Evolutionary conservation across 1,284 basidiomycete genomes (phyloP).

Genomic region (Ustilago sp.): DNA sequence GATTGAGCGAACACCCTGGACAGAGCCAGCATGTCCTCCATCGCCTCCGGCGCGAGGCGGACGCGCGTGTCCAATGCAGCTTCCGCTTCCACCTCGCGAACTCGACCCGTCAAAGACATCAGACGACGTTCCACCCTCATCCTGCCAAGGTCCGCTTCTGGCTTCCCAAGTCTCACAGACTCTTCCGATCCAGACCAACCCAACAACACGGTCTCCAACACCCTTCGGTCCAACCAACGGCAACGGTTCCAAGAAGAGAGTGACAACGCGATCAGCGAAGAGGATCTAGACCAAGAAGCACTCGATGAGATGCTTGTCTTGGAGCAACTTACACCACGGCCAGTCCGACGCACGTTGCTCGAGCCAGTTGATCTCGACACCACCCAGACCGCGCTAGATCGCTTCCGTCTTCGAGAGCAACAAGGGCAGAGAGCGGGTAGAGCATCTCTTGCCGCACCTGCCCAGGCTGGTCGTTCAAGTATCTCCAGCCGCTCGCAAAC

Average conservation of each 20-base stretch:
- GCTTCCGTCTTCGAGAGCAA: slow-evolving; percentile 25
- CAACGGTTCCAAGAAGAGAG: not conserved
- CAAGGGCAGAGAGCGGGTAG: slow-evolving; percentile 13
- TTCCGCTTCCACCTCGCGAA: slow-evolving; percentile 12
- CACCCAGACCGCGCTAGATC: slow-evolving; percentile 30
- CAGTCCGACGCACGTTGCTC: slow-evolving; percentile 18
- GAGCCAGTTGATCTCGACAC: slow-evolving; percentile 20
- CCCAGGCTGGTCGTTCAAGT: not conserved
- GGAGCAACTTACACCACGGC: slow-evolving; percentile 34
- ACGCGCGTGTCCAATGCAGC: slow-evolving; percentile 31
- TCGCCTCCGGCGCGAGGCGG: slow-evolving; percentile 14
- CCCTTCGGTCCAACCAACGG: not conserved
- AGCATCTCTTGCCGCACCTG: slow-evolving; percentile 29
- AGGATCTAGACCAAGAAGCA: slow-evolving; percentile 23
- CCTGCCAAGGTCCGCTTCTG: not conserved
- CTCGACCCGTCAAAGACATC: not conserved
- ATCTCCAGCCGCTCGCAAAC: slow-evolving; percentile 8
- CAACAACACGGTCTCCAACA: slow-evolving; percentile 3
- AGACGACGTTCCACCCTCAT: slow-evolving; percentile 15
- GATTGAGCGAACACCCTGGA: not conserved
- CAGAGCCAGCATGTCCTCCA: slow-evolving; percentile 13
- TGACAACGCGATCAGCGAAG: slow-evolving; percentile 15
- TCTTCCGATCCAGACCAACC: slow-evolving; percentile 21
- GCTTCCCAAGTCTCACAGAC: not conserved
- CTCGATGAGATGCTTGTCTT: slow-evolving; percentile 31